Base-by-base conservation (phyloP, 305 asterid genomes). In the Ajuga reptans region DNA sequence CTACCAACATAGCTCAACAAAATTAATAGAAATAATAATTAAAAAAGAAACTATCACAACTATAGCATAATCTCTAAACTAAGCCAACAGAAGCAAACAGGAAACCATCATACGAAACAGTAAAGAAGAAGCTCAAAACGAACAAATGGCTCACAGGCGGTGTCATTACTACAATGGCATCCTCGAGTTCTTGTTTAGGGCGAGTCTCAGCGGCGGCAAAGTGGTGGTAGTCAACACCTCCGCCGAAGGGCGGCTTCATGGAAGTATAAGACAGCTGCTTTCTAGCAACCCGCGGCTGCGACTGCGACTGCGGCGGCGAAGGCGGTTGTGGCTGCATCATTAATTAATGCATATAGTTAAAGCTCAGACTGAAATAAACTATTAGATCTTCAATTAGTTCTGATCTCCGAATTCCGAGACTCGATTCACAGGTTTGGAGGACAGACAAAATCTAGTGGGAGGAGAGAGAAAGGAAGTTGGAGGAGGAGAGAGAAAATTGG, bases 201-300 rank as follows among this genome's bases (percentile, higher is more conserved):
- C 2, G 71, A 6, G 83, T 52, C 42, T 72, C 84, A 41, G 73
- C 71, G 64, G 85, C 61, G 10, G 59, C 54, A 82, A 87, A 83
- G 72, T 64, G 86, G 64, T 82, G 90, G 80, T 84, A 87, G 64
- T 84, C 95, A 16, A 82, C 74, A 51, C 63, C 78, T 4, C 49
- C 77, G 31, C 75, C 78, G 5, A 81, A 81, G 11, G 86, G 88
- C 53, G 90, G 92, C 79, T 74, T 86, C 83, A 70, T 68, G 37
- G 88, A 67, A 57, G 89, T 56, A 66, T 74, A 83, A 21, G 86
- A 75, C 74, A 78, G 79, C 85, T 87, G 87, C 9, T 81, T 81
- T 64, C 74, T 75, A 49, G 77, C 45, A 68, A 43, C 64, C 73
- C 69, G 80, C 50, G 76, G 81, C 62, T 79, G 79, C 66, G 79